Base-by-base conservation (phyloP, 2,329 filamentous ascomycete genomes). In the Leptodontidium sp. region DNA sequence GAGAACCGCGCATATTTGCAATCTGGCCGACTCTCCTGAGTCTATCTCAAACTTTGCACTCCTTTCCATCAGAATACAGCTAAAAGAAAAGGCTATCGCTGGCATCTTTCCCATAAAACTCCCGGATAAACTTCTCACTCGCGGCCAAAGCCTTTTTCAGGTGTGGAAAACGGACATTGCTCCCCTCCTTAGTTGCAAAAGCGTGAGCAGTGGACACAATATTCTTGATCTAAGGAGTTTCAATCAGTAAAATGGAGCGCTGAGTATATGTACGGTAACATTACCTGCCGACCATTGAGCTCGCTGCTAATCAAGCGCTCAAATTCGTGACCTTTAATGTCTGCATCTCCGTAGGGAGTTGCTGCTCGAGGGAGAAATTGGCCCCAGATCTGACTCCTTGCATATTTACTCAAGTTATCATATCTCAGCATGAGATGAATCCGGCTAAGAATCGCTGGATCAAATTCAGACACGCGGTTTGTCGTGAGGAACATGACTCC, bases 401-500 rank as follows among this genome's bases (percentile, higher is more conserved):
- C 11, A 45, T 45, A 7, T 45, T 45, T 45, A 45, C 40, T 45
- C 11, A 45, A 45, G 15, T 45, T 45, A 45, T 45, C 14, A 45
- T 45, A 45, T 45, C 14, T 45, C 14, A 45, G 15, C 15, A 14
- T 45, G 14, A 45, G 15, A 45, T 45, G 11, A 45, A 45, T 45
- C 15, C 11, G 15, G 15, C 40, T 45, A 45, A 45, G 15, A 45
- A 45, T 45, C 40, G 40, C 40, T 45, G 11, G 14, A 45, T 45
- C 11, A 45, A 45, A 45, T 45, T 45, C 11, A 45, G 14, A 45
- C 11, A 45, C 40, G 40, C 40, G 15, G 35, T 81, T 81, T 40
- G 75, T 80, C 2, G 78, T 81, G 1, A 81, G 74, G 67, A 81
- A 77, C 43, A 81, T 72, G 29, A 81, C 78, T 3, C 80, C 80